phyloP scores from a whole-genome alignment of 176 grass and related monocot species.

The Cenchrus americanus region DNA sequence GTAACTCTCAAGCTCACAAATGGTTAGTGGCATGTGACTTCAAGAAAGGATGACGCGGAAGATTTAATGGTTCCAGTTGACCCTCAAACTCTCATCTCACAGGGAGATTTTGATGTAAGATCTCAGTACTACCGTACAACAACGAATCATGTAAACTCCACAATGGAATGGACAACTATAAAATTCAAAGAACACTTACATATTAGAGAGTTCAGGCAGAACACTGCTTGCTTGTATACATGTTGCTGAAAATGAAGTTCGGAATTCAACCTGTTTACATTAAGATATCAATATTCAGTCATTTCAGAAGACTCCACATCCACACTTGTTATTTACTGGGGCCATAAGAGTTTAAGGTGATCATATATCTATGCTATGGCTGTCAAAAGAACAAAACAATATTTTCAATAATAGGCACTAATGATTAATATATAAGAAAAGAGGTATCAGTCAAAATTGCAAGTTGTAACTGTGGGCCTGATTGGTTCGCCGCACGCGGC shows the following conservation, averaged over 20 bases:
- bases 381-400: not conserved
- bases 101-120: slow-evolving; percentile 4
- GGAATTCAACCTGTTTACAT: slow-evolving; percentile 86
- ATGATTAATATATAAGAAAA: slow-evolving; percentile 10
- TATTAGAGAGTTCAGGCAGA: slow-evolving; percentile 83
- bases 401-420: slow-evolving; percentile 11
- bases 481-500: too few species aligned
- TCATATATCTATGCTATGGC: not conserved
- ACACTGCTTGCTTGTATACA: slow-evolving; percentile 75
- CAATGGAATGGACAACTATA: slow-evolving; percentile 5
- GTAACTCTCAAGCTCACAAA: slow-evolving; percentile 15
- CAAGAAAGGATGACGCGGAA: slow-evolving; percentile 10
- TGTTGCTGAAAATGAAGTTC: slow-evolving; percentile 73
- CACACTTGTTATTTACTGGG: not conserved
- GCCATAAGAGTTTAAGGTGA: not conserved
- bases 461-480: slow-evolving; percentile 18
- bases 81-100: not conserved
- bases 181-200: slow-evolving; percentile 59
- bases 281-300: slow-evolving; percentile 9
- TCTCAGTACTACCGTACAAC: slow-evolving; percentile 8
- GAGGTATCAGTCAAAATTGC: slow-evolving; percentile 86
- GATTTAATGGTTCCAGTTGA: slow-evolving; percentile 7
- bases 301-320: slow-evolving; percentile 1
- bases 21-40: not conserved
- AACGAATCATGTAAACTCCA: not conserved